A percentile compares a stretch with the other conserved stretches of the same genome.
These are phyloP conservation scores for Saccharata proteae DNA, from an alignment of 2,329 filamentous ascomycete species.

Conservation along the genomic window DNA sequence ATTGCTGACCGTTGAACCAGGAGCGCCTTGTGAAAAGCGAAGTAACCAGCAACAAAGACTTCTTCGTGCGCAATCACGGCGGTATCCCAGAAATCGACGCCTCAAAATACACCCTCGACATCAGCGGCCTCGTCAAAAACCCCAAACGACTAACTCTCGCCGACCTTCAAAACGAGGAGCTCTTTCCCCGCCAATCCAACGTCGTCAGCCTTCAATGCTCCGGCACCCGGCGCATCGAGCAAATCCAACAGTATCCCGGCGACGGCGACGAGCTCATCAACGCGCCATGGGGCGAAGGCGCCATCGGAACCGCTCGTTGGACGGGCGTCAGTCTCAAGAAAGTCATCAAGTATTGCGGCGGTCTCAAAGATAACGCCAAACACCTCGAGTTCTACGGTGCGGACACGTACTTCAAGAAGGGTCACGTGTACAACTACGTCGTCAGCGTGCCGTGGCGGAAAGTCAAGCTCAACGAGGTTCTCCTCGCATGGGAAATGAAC, in stretches of 20 bases:
- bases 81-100: slow-evolving; percentile 55
- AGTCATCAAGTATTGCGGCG: slow-evolving; percentile 58
- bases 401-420: slow-evolving; percentile 62
- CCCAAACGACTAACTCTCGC: slow-evolving; percentile 45
- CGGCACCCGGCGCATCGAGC: slow-evolving; percentile 57
- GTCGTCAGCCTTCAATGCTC: slow-evolving; percentile 54
- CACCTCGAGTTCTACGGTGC: slow-evolving; percentile 59
- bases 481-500: slow-evolving; percentile 63
- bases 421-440: slow-evolving; percentile 52
- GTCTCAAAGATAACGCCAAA: slow-evolving; percentile 41
- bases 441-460: slow-evolving; percentile 57
- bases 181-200: slow-evolving; percentile 49
- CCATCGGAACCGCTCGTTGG: slow-evolving; percentile 53
- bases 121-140: slow-evolving; percentile 50
- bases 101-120: slow-evolving; percentile 38
- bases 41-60: slow-evolving; percentile 50
- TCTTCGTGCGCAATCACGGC: slow-evolving; percentile 62
- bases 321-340: slow-evolving; percentile 55
- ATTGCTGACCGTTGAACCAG: slow-evolving; percentile 6
- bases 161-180: slow-evolving; percentile 47
- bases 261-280: slow-evolving; percentile 50
- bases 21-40: slow-evolving; percentile 43
- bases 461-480: slow-evolving; percentile 53
- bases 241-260: slow-evolving; percentile 52
- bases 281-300: slow-evolving; percentile 38